Evolutionary conservation across 331 rosid species (phyloP).

Genomic region (Dryas integrifolia): DNA sequence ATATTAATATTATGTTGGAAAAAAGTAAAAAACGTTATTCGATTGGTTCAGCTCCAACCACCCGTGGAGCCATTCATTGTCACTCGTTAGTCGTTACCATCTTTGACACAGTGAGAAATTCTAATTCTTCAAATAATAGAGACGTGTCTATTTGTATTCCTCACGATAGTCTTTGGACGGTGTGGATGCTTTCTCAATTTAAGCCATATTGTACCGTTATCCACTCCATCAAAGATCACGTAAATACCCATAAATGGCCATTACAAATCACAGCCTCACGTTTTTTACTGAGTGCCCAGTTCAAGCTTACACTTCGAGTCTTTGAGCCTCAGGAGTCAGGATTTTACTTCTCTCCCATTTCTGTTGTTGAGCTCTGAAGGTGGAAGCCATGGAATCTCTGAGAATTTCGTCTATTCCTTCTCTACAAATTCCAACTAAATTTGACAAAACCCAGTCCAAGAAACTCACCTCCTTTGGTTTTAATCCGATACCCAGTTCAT

Average conservation of each 20-base stretch:
- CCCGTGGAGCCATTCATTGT: background rate
- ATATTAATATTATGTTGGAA: too few relatives aligned
- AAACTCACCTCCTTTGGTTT: slow-evolving; percentile 31
- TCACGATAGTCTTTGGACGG: too few relatives aligned
- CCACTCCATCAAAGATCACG: background rate
- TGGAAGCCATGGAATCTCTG: slow-evolving; percentile 53
- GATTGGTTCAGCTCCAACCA: background rate
- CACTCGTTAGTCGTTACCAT: background rate
- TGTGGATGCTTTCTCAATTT: too few relatives aligned
- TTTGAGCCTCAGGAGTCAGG: slow-evolving; percentile 17
- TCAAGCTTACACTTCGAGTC: background rate
- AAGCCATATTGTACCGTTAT: background rate
- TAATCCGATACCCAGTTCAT: slow-evolving; percentile 15
- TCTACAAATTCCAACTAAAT: slow-evolving; percentile 32
- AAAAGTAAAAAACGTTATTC: too few relatives aligned
- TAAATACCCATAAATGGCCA: background rate
- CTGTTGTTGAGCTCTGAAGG: background rate
- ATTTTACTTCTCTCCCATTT: slow-evolving; percentile 17
- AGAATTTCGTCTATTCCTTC: slow-evolving; percentile 39
- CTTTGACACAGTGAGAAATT: too few relatives aligned
- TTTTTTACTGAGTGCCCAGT: background rate
- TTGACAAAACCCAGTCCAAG: slow-evolving; percentile 22
- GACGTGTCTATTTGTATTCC: too few relatives aligned
- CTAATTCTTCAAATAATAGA: too few relatives aligned
- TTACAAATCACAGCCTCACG: background rate